Base-by-base conservation (phyloP, 2,329 filamentous ascomycete genomes). In the Arthrinium phaeospermum region DNA sequence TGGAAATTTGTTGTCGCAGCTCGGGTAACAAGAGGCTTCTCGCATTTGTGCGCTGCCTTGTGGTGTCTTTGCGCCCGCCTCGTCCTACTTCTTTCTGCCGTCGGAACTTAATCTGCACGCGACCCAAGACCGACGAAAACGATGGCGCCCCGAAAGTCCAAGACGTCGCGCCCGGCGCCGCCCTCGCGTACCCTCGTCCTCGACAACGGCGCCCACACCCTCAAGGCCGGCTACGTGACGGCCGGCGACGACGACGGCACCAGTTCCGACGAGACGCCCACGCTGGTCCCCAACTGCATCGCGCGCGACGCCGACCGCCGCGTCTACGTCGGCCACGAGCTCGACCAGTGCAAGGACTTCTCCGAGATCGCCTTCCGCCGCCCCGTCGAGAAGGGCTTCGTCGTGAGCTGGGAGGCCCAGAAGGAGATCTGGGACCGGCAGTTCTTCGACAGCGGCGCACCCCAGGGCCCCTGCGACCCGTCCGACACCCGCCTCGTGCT, bases 381-480 rank as follows among this genome's bases (percentile, higher is more conserved):
- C 0, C 96, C 96, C 0, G 93, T 98, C 0, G 96, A 99, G 82
- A 97, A 95, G 82, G 96, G 96, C 10, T 98, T 94, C 79, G 87
- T 98, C 69, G 95, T 98, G 74, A 98, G 96, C 80, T 99, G 96
- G 96, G 96, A 99, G 82, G 92, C 93, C 0, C 91, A 99, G 84
- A 96, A 94, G 82, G 95, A 96, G 79, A 94, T 99, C 70, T 99
- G 96, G 96, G 95, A 98, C 78, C 91, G 92, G 76, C 92, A 95
- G 73, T 93, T 98, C 79, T 92, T 97, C 77, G 91, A 93, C 76
- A 85, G 88, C 72, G 90, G 90, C 75, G 90, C 90, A n/a, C 86
- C 87, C 41, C 84, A 91, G 76, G 46, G 46, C 5, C 88, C 86
- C 77, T 94, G 93, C 81, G 92, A 97, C 76, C 94, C 96, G 0